phyloP scores from a whole-genome alignment of 2,329 filamentous ascomycete species.

The Apiospora arundinis region DNA sequence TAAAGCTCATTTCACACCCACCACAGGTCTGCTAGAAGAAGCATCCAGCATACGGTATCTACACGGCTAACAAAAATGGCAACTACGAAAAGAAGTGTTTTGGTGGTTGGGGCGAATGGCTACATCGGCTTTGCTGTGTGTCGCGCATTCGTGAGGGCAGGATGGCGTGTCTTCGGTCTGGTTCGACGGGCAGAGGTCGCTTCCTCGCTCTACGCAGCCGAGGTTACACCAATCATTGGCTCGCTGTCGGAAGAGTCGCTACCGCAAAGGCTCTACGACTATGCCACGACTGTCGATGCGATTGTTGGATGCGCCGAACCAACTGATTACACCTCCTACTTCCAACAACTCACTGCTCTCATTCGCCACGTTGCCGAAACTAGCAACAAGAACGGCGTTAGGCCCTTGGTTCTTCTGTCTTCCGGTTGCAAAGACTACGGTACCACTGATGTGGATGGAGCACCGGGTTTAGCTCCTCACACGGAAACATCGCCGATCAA shows the following conservation, averaged over 20 bases:
- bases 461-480: slow-evolving; percentile 46
- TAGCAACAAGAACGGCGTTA: slow-evolving; percentile 41
- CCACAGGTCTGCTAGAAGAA: neutral
- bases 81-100: slow-evolving; percentile 34
- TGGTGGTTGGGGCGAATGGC: slow-evolving; percentile 56
- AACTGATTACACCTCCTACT: slow-evolving; percentile 48
- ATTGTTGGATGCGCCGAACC: slow-evolving; percentile 52
- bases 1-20: neutral
- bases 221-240: slow-evolving; percentile 50
- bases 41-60: neutral
- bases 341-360: slow-evolving; percentile 42
- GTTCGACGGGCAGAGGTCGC: slow-evolving; percentile 44
- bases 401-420: slow-evolving; percentile 51
- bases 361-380: slow-evolving; percentile 41
- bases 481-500: slow-evolving; percentile 49
- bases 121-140: slow-evolving; percentile 54
- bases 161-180: slow-evolving; percentile 53
- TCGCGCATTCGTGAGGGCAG: slow-evolving; percentile 51
- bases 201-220: slow-evolving; percentile 39
- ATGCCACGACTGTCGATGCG: slow-evolving; percentile 45
- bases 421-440: slow-evolving; percentile 60
- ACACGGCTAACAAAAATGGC: neutral
- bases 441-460: slow-evolving; percentile 40
- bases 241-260: slow-evolving; percentile 42
- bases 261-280: slow-evolving; percentile 35